These are phyloP conservation scores for Podaxis sp. DNA, from an alignment of 768 basidiomycete species.

Conservation along the genomic window DNA sequence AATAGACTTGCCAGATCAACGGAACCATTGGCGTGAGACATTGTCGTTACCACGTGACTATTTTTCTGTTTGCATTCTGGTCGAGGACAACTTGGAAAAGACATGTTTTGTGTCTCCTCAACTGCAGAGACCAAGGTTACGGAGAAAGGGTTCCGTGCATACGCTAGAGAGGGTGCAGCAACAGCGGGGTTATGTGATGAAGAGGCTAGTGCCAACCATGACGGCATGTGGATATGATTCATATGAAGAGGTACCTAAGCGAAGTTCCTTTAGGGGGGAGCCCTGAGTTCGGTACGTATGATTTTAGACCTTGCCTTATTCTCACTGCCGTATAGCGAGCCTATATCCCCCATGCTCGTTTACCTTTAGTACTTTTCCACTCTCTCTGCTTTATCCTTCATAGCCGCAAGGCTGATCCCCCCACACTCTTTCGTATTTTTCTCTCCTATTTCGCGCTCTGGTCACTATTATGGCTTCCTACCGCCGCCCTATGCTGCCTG, in stretches of 20 bases:
- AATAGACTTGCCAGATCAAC: background rate
- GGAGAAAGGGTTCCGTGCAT: background rate
- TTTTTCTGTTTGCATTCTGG: background rate
- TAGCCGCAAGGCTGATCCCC: slow-evolving; percentile 5
- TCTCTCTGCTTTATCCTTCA: slow-evolving; percentile 17
- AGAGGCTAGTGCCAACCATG: background rate
- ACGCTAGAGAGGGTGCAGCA: background rate
- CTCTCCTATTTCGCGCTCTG: slow-evolving; percentile 9
- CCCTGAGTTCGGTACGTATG: slow-evolving; percentile 23
- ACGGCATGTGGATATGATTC: slow-evolving; percentile 11
- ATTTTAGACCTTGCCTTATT: slow-evolving; percentile 18
- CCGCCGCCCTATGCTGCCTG: slow-evolving; percentile 31
- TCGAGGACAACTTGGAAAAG: background rate
- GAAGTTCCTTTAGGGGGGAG: background rate
- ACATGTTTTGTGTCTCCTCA: background rate
- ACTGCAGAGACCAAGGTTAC: background rate
- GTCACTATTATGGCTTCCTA: slow-evolving; percentile 23
- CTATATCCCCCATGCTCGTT: slow-evolving; percentile 2
- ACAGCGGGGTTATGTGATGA: background rate
- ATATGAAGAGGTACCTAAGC: slow-evolving; percentile 13
- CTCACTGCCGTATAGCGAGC: background rate
- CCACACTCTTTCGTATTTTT: slow-evolving; percentile 21
- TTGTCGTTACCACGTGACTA: background rate
- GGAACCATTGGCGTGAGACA: background rate
- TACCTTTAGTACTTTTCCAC: slow-evolving; percentile 16